These are phyloP conservation scores for Coniochaeta ligniaria DNA, from an alignment of 2,329 filamentous ascomycete species.

Conservation along the genomic window DNA sequence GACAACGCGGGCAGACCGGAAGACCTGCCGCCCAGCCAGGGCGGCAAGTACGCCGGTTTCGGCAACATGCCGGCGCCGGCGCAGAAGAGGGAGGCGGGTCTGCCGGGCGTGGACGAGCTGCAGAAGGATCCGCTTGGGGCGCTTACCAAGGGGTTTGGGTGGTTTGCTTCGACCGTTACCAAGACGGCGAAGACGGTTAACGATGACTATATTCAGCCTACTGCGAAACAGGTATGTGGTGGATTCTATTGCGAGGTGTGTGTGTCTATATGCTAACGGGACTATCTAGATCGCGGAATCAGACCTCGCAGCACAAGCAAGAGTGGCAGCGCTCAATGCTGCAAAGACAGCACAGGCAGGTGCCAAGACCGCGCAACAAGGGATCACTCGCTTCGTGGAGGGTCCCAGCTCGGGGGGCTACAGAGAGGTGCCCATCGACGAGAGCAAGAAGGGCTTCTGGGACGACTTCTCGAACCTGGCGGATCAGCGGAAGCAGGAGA, in stretches of 20 bases:
- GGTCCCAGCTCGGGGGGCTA: slow-evolving; percentile 40
- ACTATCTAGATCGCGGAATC: slow-evolving; percentile 63
- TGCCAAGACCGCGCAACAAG: slow-evolving; percentile 68
- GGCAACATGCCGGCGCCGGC: slow-evolving; percentile 64
- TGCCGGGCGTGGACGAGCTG: slow-evolving; percentile 76
- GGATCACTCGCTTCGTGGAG: slow-evolving; percentile 83
- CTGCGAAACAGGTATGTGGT: slow-evolving; percentile 70
- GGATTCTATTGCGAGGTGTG: not conserved
- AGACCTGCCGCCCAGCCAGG: slow-evolving; percentile 75
- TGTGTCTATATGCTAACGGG: not conserved
- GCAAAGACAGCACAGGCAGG: slow-evolving; percentile 61
- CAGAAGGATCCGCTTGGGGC: slow-evolving; percentile 86
- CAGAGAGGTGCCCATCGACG: slow-evolving; percentile 39
- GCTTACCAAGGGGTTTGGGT: slow-evolving; percentile 86
- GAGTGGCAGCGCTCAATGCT: slow-evolving; percentile 43
- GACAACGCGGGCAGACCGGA: slow-evolving; percentile 75
- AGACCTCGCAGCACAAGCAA: slow-evolving; percentile 64
- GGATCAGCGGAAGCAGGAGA: slow-evolving; percentile 38
- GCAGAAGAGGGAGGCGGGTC: slow-evolving; percentile 27
- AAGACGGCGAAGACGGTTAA: slow-evolving; percentile 91
- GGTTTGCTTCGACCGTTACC: slow-evolving; percentile 81
- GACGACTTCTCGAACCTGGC: slow-evolving; percentile 75
- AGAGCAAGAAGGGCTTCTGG: slow-evolving; percentile 81
- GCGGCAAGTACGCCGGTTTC: slow-evolving; percentile 88
- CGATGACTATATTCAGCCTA: slow-evolving; percentile 86